Evolutionary conservation across 2,329 filamentous ascomycete species (phyloP).

Genomic region (Scedosporium boydii): DNA sequence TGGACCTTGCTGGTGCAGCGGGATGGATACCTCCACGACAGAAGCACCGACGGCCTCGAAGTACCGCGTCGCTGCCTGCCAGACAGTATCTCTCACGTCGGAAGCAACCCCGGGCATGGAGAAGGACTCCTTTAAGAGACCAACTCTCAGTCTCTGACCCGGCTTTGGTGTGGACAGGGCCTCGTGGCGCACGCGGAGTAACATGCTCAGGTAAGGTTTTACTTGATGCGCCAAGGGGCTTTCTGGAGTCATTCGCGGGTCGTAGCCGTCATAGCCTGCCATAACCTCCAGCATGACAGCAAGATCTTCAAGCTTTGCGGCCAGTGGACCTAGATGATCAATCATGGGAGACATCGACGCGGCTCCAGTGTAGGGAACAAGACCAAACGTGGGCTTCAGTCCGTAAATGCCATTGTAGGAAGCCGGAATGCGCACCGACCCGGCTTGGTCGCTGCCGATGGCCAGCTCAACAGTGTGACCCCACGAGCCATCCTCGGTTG

Average conservation of each 20-base stretch:
- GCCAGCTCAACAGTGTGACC: constrained; percentile 16
- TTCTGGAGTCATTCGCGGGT: constrained; percentile 30
- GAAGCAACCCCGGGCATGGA: constrained; percentile 25
- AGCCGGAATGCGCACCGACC: constrained; percentile 21
- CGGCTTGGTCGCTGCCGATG: constrained; percentile 21
- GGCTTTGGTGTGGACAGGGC: constrained; percentile 7
- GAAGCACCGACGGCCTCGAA: constrained; percentile 31
- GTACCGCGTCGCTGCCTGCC: constrained; percentile 21
- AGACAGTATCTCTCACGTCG: constrained; percentile 28
- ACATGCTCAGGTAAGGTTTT: constrained; percentile 19
- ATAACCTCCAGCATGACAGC: constrained; percentile 27
- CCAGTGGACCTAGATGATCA: constrained; percentile 34
- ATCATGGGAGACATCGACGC: constrained; percentile 29
- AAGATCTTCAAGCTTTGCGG: constrained; percentile 27
- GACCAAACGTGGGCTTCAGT: constrained; percentile 28
- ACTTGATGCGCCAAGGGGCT: constrained; percentile 24
- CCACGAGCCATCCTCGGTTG: background rate
- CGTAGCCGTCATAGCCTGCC: constrained; percentile 34
- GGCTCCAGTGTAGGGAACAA: constrained; percentile 34
- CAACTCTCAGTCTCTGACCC: constrained; percentile 27
- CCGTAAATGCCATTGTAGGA: constrained; percentile 22
- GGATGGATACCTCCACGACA: constrained; percentile 34
- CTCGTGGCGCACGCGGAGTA: constrained; percentile 9
- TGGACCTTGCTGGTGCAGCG: constrained; percentile 35
- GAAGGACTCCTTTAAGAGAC: constrained; percentile 35